These are phyloP conservation scores for Phytophthora palmivora DNA, from an alignment of 352 stramenopile species.

Conservation along the genomic window DNA sequence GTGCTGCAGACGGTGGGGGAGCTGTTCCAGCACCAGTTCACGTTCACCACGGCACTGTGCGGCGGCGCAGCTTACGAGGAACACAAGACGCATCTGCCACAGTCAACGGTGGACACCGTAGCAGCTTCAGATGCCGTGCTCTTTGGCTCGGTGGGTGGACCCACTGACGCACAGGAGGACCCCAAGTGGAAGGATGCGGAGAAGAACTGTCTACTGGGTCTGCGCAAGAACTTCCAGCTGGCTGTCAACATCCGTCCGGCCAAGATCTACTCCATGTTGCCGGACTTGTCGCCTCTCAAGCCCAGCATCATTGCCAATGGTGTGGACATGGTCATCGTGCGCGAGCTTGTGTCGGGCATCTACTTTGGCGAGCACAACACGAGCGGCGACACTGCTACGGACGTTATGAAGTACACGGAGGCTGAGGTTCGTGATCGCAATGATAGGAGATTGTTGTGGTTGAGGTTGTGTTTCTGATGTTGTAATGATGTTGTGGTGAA, in stretches of 20 bases:
- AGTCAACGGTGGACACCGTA: conserved; percentile 95
- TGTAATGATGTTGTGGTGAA: background rate
- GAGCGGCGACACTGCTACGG: conserved; percentile 69
- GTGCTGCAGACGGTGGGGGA: conserved; percentile 87
- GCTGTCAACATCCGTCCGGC: conserved; percentile 98
- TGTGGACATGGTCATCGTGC: conserved; percentile 99
- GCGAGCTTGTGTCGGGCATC: conserved; percentile 98
- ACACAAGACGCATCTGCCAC: conserved; percentile 92
- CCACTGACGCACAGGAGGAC: conserved; percentile 90
- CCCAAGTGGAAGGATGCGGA: conserved; percentile 91
- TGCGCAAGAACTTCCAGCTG: conserved; percentile 98
- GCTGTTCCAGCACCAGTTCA: conserved; percentile 91
- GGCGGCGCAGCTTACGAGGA: conserved; percentile 96
- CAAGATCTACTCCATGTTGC: conserved; percentile 98
- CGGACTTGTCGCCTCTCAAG: conserved; percentile 97
- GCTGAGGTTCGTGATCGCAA: conserved; percentile 69
- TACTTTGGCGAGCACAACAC: conserved; percentile 97
- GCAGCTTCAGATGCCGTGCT: conserved; percentile 92
- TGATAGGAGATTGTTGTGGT: background rate
- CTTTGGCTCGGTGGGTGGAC: conserved; percentile 97
- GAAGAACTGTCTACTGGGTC: conserved; percentile 97
- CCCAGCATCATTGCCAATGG: conserved; percentile 95
- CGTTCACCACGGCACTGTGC: conserved; percentile 95
- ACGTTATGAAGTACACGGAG: conserved; percentile 99
- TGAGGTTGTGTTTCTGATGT: background rate